Base-by-base conservation (phyloP, 495 filamentous ascomycete species). In the Daldinia childiae region DNA sequence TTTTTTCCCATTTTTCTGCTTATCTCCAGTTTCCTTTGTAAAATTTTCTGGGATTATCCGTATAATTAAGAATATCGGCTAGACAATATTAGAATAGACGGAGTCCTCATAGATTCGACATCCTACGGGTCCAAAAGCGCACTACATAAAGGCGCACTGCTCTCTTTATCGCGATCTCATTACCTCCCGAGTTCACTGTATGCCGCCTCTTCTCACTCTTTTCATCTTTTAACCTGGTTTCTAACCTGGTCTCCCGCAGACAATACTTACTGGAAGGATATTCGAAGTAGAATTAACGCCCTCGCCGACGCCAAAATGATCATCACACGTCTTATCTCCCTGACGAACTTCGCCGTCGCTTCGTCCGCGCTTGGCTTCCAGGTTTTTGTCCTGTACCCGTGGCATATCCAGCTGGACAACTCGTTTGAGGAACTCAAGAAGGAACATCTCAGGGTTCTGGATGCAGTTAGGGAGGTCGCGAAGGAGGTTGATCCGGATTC, bases 331-430 rank as follows among this genome's bases (percentile, higher is more conserved):
- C 77, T 82, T 1, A 83, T 90, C 68, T 89, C 88, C 26, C 27
- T 89, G 51, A 87, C 85, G 36, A 90, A 90, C 78, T 90, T 90
- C 70, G 73, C 81, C 57, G 83, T 90, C 64, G 88, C 86, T 57
- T 81, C 82, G 24, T 86, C 87, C n/a, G 88, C 88, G 0, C 80
- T 90, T 8, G 78, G 78, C 38, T 90, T 90, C 74, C 88, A 90
- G 78, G 88, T 89, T 55, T 85, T 83, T 70, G 88, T 90, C 36
- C 76, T 90, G 15, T 90, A 90, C 73, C 88, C 88, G 29, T 90
- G 88, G 88, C 88, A 90, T 75, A 80, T 88, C 39, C 76, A 85
- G 68, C 79, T 90, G n/a, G 87, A 90, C 66, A 79, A 88, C 1
- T 85, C 85, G 58, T 90, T 90, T 74, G 79, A 87, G 60, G 74